Evolutionary conservation across 306 rosid genomes (phyloP), one percentile per base, ranked within the genome.

Genomic region (Carpinus viminea): DNA sequence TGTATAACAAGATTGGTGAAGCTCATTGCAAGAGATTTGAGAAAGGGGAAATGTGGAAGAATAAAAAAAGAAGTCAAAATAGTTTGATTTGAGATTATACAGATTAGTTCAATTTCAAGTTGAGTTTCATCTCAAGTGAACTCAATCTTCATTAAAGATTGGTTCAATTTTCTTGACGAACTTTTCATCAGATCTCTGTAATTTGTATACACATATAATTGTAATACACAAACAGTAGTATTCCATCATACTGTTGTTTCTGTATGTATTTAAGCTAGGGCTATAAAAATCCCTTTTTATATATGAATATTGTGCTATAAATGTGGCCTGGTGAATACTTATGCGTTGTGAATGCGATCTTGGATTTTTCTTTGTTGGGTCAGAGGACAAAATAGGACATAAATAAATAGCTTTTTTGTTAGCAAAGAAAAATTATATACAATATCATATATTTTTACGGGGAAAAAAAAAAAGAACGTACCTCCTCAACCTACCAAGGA

Each of bases 1-100:
- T 78, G 81, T 79, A 79, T 76, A 61, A 45, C 38, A 79, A n/a
- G 69, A 41, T 41, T 36, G 50, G 46, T 26, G 4, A 66, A 66
- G 47, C 3, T 66, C 72, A 61, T 41, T 59, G 28, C 11, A 46
- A 16, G 79, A 65, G 64, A 7, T 46, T 50, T 45, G 21, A 20
- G 50, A 65, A 24, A 54, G 68, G 12, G 10, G 18, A 31, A 7
- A 11, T 20, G n/a, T 5, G 57, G 28, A 57, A 53, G 12, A 36
- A 31, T 1, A 28, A 56, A 24, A 38, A 41, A 18, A n/a, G n/a
- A 50, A 38, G 24, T n/a, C 8, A 8, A 20, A 38, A 36, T 66
- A 36, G 71, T 8, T 38, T 13, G 6, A 66, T 38, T 12, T 38
- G 48, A 66, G 26, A 66, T 66, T 66, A 38, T 8, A 36, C 18